Percentiles rank a stretch among this genome's conserved stretches.
Conservation (phyloP, 139 green algal species). For the Trebouxia sp. region DNA sequence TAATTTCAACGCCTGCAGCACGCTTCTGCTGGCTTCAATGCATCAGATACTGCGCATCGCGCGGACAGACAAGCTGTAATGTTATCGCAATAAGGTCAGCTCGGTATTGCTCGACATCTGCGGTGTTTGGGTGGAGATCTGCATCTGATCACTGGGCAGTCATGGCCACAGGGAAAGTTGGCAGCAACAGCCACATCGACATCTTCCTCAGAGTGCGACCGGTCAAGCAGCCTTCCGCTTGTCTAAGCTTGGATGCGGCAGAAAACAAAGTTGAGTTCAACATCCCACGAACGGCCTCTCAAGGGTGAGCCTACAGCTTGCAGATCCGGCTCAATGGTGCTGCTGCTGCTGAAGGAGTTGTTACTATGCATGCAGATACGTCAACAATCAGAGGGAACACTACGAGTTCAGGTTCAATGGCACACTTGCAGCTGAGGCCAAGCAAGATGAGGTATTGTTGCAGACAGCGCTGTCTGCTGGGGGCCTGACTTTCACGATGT, state of each 20-base stretch:
- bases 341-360: neutral
- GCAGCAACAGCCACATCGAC: slow-evolving; percentile 49
- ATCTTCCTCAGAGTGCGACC: slow-evolving; percentile 72
- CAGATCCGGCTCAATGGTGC: neutral
- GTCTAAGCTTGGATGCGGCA: slow-evolving; percentile 43
- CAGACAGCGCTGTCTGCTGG: neutral
- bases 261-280: slow-evolving; percentile 44
- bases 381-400: slow-evolving; percentile 86
- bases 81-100: too few relatives aligned
- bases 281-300: slow-evolving; percentile 35
- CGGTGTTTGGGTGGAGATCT: too few relatives aligned
- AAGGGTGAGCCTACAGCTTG: slow-evolving; percentile 33
- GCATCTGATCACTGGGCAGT: neutral
- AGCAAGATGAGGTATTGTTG: slow-evolving; percentile 75
- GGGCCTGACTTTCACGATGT: neutral
- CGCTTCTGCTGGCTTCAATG: too few relatives aligned
- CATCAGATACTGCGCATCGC: too few relatives aligned
- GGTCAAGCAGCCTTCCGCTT: slow-evolving; percentile 25
- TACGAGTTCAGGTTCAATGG: slow-evolving; percentile 85
- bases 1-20: too few relatives aligned
- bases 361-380: slow-evolving; percentile 44
- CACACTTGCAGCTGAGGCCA: slow-evolving; percentile 71
- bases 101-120: too few relatives aligned
- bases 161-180: neutral
- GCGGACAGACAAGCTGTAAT: too few relatives aligned